These are phyloP conservation scores for Parietaria judaica DNA, from an alignment of 306 rosid genomes.

Conservation along the genomic window DNA sequence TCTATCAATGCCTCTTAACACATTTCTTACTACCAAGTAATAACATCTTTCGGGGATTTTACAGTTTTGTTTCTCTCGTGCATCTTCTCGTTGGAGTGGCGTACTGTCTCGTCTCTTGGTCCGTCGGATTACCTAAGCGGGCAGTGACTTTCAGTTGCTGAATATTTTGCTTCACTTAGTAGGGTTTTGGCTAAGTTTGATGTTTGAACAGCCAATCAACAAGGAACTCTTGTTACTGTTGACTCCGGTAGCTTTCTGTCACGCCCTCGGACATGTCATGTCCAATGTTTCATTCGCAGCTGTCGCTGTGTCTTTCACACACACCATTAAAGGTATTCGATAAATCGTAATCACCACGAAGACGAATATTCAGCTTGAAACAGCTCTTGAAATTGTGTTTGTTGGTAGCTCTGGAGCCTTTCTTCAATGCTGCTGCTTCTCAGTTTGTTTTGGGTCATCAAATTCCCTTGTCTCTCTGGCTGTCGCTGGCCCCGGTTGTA, in stretches of 20 bases:
- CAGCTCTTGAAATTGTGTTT: not conserved
- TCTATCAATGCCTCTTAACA: not conserved
- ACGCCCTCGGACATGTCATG: slow-evolving; percentile 91
- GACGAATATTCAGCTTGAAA: not conserved
- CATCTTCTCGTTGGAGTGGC: slow-evolving; percentile 84
- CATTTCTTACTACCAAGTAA: not conserved
- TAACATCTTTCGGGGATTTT: not conserved
- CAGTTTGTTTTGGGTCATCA: slow-evolving; percentile 83
- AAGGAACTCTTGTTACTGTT: slow-evolving; percentile 55
- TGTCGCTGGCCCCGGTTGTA: slow-evolving; percentile 90
- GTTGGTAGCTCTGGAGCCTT: slow-evolving; percentile 81
- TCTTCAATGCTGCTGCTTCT: slow-evolving; percentile 92
- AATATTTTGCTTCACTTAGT: not conserved
- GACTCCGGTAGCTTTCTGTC: slow-evolving; percentile 84
- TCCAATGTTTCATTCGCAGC: slow-evolving; percentile 97
- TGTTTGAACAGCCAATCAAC: slow-evolving; percentile 29
- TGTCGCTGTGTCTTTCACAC: slow-evolving; percentile 94
- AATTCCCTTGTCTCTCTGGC: slow-evolving; percentile 74
- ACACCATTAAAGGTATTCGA: slow-evolving; percentile 67
- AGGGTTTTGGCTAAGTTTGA: not conserved
- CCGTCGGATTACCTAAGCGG: slow-evolving; percentile 85
- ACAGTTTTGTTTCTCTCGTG: slow-evolving; percentile 84
- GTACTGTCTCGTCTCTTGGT: slow-evolving; percentile 76
- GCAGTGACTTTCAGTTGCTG: slow-evolving; percentile 50
- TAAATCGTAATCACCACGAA: not conserved